These are phyloP conservation scores for Elsinoe ampelina DNA, from an alignment of 2,329 filamentous ascomycete species.

Conservation along the genomic window DNA sequence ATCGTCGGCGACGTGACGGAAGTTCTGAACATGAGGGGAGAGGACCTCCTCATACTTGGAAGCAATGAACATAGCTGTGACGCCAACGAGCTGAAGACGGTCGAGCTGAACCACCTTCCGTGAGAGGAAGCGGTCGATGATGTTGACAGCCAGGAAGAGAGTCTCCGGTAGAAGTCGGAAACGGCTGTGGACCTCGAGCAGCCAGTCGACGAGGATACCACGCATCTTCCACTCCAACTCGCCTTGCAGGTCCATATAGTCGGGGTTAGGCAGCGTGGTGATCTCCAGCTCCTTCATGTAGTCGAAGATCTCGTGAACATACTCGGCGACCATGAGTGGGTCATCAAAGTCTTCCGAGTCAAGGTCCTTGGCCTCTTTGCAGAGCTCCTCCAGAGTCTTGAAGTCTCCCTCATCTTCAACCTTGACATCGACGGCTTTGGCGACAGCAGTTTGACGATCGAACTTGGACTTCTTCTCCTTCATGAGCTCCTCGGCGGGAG, in stretches of 20 bases:
- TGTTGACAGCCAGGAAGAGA: slow-evolving; percentile 92
- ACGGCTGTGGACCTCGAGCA: slow-evolving; percentile 94
- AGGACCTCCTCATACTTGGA: slow-evolving; percentile 98
- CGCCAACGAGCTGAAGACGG: slow-evolving; percentile 89
- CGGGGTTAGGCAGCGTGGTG: slow-evolving; percentile 70
- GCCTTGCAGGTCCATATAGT: slow-evolving; percentile 92
- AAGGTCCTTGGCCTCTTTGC: slow-evolving; percentile 50
- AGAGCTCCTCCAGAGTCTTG: slow-evolving; percentile 28
- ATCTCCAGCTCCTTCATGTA: slow-evolving; percentile 84
- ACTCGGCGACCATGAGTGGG: slow-evolving; percentile 95
- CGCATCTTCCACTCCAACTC: slow-evolving; percentile 98
- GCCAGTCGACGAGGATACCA: slow-evolving; percentile 93
- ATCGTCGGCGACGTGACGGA: slow-evolving; percentile 92
- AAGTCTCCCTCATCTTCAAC: slow-evolving; percentile 19
- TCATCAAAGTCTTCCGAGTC: slow-evolving; percentile 86
- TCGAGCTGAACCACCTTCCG: slow-evolving; percentile 93
- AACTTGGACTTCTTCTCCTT: slow-evolving; percentile 24
- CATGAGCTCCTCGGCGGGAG: slow-evolving; percentile 47
- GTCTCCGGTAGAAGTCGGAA: slow-evolving; percentile 95
- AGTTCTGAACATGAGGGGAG: slow-evolving; percentile 93
- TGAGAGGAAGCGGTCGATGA: slow-evolving; percentile 95
- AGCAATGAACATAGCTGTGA: slow-evolving; percentile 98
- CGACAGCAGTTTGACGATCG: slow-evolving; percentile 17
- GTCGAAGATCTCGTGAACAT: slow-evolving; percentile 93
- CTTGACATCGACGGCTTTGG: slow-evolving; percentile 26